phyloP scores from a whole-genome alignment of 2,329 filamentous ascomycete genomes.

The Cladosporium velox region DNA sequence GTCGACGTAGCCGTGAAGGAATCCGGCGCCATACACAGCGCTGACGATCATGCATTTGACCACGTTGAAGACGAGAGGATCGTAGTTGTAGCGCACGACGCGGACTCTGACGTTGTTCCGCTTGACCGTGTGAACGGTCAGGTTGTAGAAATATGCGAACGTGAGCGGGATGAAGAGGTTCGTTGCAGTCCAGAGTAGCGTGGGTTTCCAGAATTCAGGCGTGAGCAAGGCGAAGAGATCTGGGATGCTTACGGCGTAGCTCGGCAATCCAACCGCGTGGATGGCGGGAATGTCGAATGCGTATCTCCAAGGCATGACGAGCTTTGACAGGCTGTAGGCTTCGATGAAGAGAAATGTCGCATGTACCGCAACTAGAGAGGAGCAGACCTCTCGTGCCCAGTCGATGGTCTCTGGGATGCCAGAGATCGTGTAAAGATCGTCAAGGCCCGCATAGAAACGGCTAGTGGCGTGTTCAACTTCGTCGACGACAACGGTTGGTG shows the following conservation, averaged over 20 bases:
- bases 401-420: constrained; percentile 67
- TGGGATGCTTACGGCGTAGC: constrained; percentile 64
- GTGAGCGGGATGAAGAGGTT: constrained; percentile 69
- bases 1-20: constrained; percentile 64
- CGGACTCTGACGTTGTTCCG: constrained; percentile 39
- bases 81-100: constrained; percentile 62
- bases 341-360: constrained; percentile 69
- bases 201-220: constrained; percentile 70
- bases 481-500: constrained; percentile 74
- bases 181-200: constrained; percentile 73
- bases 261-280: constrained; percentile 52
- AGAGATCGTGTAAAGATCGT: constrained; percentile 64
- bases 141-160: constrained; percentile 86
- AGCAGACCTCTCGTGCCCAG: constrained; percentile 68
- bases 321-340: constrained; percentile 66
- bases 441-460: constrained; percentile 66
- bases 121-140: constrained; percentile 63
- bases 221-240: constrained; percentile 80
- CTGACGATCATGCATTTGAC: constrained; percentile 81
- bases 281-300: constrained; percentile 72
- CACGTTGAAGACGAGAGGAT: constrained; percentile 89
- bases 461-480: constrained; percentile 72
- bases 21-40: constrained; percentile 72
- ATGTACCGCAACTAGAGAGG: constrained; percentile 72
- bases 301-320: constrained; percentile 71